Base-by-base conservation (phyloP, 352 stramenopile species). In the Phytophthora colocasiae region DNA sequence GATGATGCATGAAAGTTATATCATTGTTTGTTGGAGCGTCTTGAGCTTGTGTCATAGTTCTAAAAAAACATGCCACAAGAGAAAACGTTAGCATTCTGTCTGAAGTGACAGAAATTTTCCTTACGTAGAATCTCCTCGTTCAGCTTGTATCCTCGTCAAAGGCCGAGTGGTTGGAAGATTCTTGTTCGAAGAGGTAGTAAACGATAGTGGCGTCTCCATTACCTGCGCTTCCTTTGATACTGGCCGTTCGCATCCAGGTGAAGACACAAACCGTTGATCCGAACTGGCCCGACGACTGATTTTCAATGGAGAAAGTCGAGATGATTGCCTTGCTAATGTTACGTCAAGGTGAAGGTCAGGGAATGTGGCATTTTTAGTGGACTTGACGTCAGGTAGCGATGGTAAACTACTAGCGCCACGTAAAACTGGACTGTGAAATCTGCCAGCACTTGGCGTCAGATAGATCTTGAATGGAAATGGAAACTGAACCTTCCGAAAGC, bases 231-330 rank as follows among this genome's bases (percentile, higher is more conserved):
- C 39, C 27, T 46, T 39, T 29, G 24, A 39, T 36, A 6, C 15
- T 50, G 51, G 32, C 15, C 6, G 38, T 1, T 46, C 34, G 24
- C 32, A 38, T 6, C 11, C 32, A 29, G 15, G 19, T 27, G 43
- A 50, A 56, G 32, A 49, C 48, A 57, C 49, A 38, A 48, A 57
- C 14, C 41, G 22, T 11, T 5, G 41, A 51, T 43, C 34, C 32
- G 40, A 44, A 44, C 19, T 22, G 2, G 11, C 7, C 27, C 31
- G 36, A 12, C 51, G 11, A 38, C 58, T 51, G 27, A 58, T 49
- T 58, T 83, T 83, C 9, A 81, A 46, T 27, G 69, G 70, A 4
- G 75, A 81, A 17, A 83, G 63, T 52, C 71, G 61, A 12, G 69
- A 45, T 0, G 62, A 14, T 38, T 43, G 6, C 34, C 15, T 19